Evolutionary conservation across 2,329 filamentous ascomycete species (phyloP).

Genomic region (Penicillium thymicola): DNA sequence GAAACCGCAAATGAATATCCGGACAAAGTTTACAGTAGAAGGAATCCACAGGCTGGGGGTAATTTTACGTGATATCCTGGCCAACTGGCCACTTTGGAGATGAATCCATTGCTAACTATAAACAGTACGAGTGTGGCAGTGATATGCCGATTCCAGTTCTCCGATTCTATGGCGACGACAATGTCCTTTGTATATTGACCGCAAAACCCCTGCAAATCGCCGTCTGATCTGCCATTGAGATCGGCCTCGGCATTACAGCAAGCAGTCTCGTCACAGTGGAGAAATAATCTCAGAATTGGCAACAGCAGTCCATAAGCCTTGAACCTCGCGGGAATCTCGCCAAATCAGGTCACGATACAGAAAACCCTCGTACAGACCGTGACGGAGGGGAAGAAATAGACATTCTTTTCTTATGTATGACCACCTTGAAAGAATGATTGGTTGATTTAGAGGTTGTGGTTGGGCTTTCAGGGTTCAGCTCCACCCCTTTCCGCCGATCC

Average conservation of each 20-base stretch:
- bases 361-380: constrained; percentile 9
- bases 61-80: too few relatives aligned
- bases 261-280: constrained; percentile 24
- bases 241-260: constrained; percentile 38
- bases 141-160: too few relatives aligned
- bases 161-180: too few relatives aligned
- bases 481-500: neutral
- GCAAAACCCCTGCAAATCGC: constrained; percentile 31
- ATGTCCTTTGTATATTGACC: too few relatives aligned
- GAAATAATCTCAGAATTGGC: neutral
- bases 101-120: too few relatives aligned
- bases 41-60: accelerated
- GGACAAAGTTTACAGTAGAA: too few relatives aligned
- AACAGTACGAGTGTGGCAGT: too few relatives aligned
- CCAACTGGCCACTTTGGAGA: too few relatives aligned
- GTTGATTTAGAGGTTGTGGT: neutral
- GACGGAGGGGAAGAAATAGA: neutral
- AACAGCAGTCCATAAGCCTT: constrained; percentile 11
- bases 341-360: constrained; percentile 8
- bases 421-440: neutral
- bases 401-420: neutral
- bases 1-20: too few relatives aligned
- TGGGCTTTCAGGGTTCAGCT: neutral
- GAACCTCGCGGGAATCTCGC: neutral
- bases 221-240: constrained; percentile 33